These are phyloP conservation scores for Talaromyces amestolkiae DNA, from an alignment of 2,329 filamentous ascomycete species.

Conservation along the genomic window DNA sequence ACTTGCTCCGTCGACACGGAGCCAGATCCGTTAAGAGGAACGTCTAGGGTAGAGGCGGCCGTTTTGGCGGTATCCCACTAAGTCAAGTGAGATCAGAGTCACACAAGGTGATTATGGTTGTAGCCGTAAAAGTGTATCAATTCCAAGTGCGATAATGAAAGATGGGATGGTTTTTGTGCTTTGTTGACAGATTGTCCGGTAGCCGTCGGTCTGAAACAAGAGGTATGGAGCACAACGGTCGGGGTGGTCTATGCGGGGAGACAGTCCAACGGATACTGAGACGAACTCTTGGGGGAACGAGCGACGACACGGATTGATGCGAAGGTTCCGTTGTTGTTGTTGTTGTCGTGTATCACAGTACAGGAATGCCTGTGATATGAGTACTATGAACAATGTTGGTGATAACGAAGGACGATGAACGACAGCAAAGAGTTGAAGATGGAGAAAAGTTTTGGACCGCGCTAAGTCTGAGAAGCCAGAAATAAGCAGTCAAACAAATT, in stretches of 20 bases:
- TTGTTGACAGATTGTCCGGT: constrained; percentile 1
- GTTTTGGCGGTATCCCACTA: constrained; percentile 27
- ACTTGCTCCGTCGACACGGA: constrained; percentile 40
- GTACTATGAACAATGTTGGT: not conserved
- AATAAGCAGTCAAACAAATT: not conserved
- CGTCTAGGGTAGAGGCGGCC: not conserved
- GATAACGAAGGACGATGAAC: not conserved
- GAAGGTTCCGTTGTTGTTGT: not conserved
- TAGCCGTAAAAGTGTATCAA: not conserved
- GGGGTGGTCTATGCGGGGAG: constrained; percentile 4
- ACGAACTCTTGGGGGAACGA: not conserved
- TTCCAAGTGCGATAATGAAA: not conserved
- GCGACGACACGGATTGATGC: not conserved
- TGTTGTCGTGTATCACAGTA: not conserved
- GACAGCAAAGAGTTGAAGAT: not conserved
- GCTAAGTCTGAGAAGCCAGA: not conserved
- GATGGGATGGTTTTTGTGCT: not conserved
- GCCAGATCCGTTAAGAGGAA: constrained; percentile 25
- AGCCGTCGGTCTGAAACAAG: not conserved
- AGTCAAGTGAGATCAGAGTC: not conserved
- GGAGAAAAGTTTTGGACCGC: not conserved
- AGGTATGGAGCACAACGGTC: constrained; percentile 7
- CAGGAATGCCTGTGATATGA: not conserved
- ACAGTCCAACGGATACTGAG: not conserved
- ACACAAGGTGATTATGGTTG: not conserved